phyloP scores from a whole-genome alignment of 2,329 filamentous ascomycete genomes.

The Cladophialophora yegresii region DNA sequence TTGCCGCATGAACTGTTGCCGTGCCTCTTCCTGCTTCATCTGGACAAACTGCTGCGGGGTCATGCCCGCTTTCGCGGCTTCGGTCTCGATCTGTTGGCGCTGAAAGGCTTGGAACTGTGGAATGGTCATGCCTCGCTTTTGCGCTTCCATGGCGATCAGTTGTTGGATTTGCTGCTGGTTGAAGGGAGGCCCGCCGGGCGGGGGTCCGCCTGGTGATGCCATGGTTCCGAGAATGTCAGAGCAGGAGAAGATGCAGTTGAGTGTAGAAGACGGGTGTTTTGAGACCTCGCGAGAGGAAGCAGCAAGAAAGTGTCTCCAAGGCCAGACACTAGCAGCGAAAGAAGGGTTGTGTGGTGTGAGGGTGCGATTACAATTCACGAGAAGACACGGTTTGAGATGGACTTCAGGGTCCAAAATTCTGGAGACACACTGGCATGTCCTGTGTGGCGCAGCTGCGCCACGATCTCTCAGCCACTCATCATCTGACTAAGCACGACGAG shows the following conservation, averaged over 20 bases:
- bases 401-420: background rate
- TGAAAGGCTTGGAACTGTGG: constrained; percentile 69
- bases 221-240: constrained; percentile 35
- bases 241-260: background rate
- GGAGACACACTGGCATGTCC: background rate
- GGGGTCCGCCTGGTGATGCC: constrained; percentile 36
- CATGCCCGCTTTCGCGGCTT: constrained; percentile 55
- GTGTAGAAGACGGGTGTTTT: background rate
- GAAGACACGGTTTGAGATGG: background rate
- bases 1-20: constrained; percentile 46
- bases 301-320: background rate
- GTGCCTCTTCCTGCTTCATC: constrained; percentile 46
- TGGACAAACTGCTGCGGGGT: constrained; percentile 55
- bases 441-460: background rate
- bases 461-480: background rate
- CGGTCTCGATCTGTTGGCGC: constrained; percentile 49
- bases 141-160: constrained; percentile 61
- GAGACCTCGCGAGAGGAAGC: background rate
- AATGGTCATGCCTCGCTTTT: constrained; percentile 79
- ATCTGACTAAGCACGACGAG: background rate
- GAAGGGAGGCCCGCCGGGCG: constrained; percentile 25
- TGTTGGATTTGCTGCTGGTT: constrained; percentile 34
- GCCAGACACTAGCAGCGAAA: background rate
- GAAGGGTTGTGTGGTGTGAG: background rate
- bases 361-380: background rate